These are phyloP conservation scores for Rubia balearica DNA, from an alignment of 305 asterid genomes.

Conservation along the genomic window DNA sequence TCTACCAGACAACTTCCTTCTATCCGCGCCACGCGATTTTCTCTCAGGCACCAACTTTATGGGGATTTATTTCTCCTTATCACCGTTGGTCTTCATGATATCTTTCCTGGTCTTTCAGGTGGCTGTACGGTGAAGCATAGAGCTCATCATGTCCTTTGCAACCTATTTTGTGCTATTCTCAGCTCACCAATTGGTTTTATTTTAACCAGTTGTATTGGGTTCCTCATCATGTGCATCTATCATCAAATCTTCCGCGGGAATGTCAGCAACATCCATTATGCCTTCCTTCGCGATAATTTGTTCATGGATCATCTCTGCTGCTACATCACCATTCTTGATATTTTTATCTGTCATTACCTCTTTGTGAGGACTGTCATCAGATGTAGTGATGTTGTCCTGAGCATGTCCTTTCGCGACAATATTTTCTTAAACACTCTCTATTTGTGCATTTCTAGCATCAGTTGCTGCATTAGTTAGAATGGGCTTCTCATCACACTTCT, in stretches of 20 bases:
- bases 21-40: neutral
- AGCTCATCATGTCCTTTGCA: neutral
- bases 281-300: neutral
- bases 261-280: neutral
- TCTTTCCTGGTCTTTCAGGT: neutral
- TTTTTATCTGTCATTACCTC: no score
- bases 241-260: no score
- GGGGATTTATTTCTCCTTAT: neutral
- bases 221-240: no score
- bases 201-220: no score
- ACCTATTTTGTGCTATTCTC: no score
- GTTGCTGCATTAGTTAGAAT: neutral
- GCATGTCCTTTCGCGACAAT: neutral
- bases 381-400: neutral
- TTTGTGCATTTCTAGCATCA: no score
- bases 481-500: neutral
- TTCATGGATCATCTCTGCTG: no score
- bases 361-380: no score
- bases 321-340: neutral
- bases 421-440: no score
- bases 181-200: no score
- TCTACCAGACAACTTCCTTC: neutral
- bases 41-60: neutral
- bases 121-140: neutral
- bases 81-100: neutral